Evolutionary conservation across 805 yeast genomes (phyloP), one percentile per base, ranked within the genome.

Genomic region (Saturnispora hagleri): DNA sequence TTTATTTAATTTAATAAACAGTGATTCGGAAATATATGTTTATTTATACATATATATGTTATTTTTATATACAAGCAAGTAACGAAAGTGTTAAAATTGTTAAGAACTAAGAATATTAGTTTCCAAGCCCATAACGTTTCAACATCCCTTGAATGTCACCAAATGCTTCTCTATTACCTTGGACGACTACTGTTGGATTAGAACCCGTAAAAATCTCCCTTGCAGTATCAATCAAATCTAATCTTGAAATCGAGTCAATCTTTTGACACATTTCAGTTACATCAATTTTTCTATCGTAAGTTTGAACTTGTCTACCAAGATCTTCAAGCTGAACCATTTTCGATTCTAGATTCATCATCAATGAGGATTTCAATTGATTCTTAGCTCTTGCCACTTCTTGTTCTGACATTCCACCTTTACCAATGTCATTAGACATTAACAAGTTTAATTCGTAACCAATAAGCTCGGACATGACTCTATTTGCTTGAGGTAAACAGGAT

Each of bases 261-360:
- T 81, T 81, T 6, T 67, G 71, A 52, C 91, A 83, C 95, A 91
- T 89, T 61, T 89, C 96, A 34, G 73, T 70, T 8, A 89, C 83
- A 13, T 86, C 80, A 8, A 90, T 77, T 57, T 86, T 79, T 57
- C 77, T 77, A 43, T 89, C 88, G 63, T 86, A 89, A 45, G 87
- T 80, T 67, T 87, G 96, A 26, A 93, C 81, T 67, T 93, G 99
- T 67, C 98, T 81, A 13, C 98, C 98, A 69, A 90, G 74, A 62
- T 93, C 99, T 69, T 93, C 99, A 51, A 93, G 73, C 62, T 88
- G 90, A n/a, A 95, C 95, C 74, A 91, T 76, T 64, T 86, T 89
- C 57, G 93, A 83, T 67, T 93, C 99, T 46, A 90, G 75, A 62
- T 90, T 91, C 96, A 91, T 91, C 65, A 91, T 74, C 53, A 93